Evolutionary conservation across 306 rosid genomes (phyloP).

Genomic region (Pterocarpus macrocarpus): DNA sequence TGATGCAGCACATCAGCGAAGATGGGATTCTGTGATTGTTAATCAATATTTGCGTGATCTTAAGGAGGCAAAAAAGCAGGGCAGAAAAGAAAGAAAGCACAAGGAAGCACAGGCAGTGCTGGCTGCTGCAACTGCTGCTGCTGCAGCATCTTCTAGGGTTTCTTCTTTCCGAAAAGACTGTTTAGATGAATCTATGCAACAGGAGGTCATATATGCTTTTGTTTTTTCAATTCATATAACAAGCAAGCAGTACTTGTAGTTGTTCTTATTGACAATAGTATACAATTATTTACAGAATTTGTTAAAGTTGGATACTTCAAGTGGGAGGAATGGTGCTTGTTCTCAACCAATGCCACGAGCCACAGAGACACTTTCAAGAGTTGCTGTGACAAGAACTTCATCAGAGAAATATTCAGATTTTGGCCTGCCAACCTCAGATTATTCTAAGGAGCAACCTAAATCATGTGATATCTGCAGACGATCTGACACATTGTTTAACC

Average conservation of each 20-base stretch:
- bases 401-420: slow-evolving; percentile 74
- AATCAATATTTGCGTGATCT: slow-evolving; percentile 80
- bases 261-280: slow-evolving; percentile 36
- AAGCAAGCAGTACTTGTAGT: neutral
- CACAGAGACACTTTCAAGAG: slow-evolving; percentile 84
- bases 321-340: slow-evolving; percentile 66
- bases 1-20: slow-evolving; percentile 66
- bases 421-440: slow-evolving; percentile 57
- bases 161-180: slow-evolving; percentile 89
- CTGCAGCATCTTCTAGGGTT: slow-evolving; percentile 91
- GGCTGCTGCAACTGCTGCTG: slow-evolving; percentile 99
- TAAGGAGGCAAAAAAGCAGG: slow-evolving; percentile 96
- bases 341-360: slow-evolving; percentile 85
- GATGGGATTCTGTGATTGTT: slow-evolving; percentile 91
- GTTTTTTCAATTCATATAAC: neutral
- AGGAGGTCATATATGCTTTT: slow-evolving; percentile 64
- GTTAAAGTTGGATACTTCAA: slow-evolving; percentile 55
- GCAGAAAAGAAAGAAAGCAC: slow-evolving; percentile 92
- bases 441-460: slow-evolving; percentile 84
- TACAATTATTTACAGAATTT: slow-evolving; percentile 57
- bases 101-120: slow-evolving; percentile 98
- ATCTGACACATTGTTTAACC: slow-evolving; percentile 78
- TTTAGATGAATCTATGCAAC: slow-evolving; percentile 72
- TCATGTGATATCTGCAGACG: slow-evolving; percentile 94
- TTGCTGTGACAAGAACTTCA: slow-evolving; percentile 72